Percentiles rank a stretch among this genome's conserved stretches.
These are phyloP conservation scores for Saccharomyces hybrid DNA, from an alignment of 1,139 yeast genomes.

Conservation along the genomic window DNA sequence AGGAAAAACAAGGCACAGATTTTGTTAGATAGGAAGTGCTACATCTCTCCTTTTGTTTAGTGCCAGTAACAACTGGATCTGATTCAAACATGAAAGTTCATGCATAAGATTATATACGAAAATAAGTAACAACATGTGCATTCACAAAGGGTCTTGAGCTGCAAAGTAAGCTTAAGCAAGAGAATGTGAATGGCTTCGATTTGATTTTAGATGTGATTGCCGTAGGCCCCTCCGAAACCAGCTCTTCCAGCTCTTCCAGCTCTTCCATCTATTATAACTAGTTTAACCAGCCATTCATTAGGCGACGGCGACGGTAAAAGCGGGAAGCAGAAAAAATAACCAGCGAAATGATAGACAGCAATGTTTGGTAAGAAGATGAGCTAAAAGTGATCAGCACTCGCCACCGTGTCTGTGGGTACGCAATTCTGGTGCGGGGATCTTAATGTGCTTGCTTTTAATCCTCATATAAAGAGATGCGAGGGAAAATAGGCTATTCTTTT, in stretches of 20 bases:
- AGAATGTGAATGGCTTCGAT: neutral
- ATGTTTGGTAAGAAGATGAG: neutral
- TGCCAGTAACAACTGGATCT: neutral
- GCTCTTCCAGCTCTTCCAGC: neutral
- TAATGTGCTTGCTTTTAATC: neutral
- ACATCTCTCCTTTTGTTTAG: neutral
- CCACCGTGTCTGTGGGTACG: neutral
- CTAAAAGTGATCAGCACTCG: neutral
- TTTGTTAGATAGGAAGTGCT: slow-evolving; percentile 15
- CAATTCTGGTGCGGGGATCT: neutral
- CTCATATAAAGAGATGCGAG: neutral
- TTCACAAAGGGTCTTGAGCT: neutral
- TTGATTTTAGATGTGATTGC: neutral
- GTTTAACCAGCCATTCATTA: neutral
- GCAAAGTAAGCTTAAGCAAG: neutral
- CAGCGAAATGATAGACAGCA: neutral
- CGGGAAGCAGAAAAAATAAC: slow-evolving; percentile 2
- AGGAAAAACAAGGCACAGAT: slow-evolving; percentile 32
- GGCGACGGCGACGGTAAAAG: slow-evolving; percentile 1
- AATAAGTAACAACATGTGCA: neutral
- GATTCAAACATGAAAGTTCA: neutral
- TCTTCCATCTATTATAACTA: neutral
- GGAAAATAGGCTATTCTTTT: neutral
- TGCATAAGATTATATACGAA: neutral
- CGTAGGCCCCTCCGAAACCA: neutral